Conservation (phyloP, 768 basidiomycete species). For the Kwoniella newhampshirensis region DNA sequence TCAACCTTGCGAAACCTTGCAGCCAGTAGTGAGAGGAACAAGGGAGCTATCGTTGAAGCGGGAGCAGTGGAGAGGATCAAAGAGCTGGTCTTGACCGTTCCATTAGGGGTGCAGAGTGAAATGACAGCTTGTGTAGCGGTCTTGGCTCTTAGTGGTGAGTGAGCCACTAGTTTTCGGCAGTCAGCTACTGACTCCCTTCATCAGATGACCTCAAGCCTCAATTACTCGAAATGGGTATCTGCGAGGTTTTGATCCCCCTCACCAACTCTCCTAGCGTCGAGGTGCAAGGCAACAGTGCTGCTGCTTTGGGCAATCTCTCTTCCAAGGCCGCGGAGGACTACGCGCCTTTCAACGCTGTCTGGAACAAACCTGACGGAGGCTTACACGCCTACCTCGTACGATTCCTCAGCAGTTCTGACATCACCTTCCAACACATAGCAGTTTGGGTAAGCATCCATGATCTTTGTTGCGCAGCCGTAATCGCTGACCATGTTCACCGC, state of each 20-base stretch:
- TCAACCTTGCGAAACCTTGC: conserved; percentile 95
- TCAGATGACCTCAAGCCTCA: conserved; percentile 95
- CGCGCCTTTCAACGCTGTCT: conserved; percentile 93
- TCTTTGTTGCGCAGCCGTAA: not conserved
- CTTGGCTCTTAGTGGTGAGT: conserved; percentile 85
- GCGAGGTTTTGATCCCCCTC: conserved; percentile 92
- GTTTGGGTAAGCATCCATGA: conserved; percentile 72
- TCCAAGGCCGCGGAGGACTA: conserved; percentile 82
- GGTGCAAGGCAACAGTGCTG: conserved; percentile 97
- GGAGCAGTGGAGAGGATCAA: conserved; percentile 96
- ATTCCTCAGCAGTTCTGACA: conserved; percentile 88
- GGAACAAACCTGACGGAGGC: conserved; percentile 96
- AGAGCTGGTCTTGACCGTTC: conserved; percentile 89
- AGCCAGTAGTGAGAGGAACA: conserved; percentile 96
- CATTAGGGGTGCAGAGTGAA: conserved; percentile 95
- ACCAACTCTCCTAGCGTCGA: conserved; percentile 95
- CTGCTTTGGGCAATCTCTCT: conserved; percentile 93
- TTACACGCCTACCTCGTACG: conserved; percentile 92
- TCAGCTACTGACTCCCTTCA: conserved; percentile 1
- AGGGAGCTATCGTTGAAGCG: conserved; percentile 94
- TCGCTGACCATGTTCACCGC: not conserved
- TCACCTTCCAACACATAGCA: conserved; percentile 99
- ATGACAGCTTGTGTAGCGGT: conserved; percentile 99
- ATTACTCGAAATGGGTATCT: conserved; percentile 95
- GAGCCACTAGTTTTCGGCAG: not conserved